phyloP scores from a whole-genome alignment of 1,284 basidiomycete species.

The Trichosporon sp. region DNA sequence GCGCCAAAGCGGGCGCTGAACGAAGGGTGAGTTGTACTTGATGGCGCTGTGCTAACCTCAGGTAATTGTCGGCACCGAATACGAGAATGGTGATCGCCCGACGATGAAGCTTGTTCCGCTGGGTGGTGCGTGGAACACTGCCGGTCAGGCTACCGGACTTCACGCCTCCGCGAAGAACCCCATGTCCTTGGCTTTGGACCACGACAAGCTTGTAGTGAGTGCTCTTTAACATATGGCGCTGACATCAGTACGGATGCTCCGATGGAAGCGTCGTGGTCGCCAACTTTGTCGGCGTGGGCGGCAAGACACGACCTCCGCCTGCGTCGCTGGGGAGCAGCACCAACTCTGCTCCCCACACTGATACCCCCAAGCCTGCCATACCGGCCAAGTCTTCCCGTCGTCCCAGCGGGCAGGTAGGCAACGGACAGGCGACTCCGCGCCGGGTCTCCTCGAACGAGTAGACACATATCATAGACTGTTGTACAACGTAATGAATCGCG shows the following conservation, averaged over 20 bases:
- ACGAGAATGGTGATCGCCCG: slow-evolving; percentile 11
- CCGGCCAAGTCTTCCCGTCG: slow-evolving; percentile 2
- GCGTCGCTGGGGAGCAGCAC: not conserved
- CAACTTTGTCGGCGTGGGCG: slow-evolving; percentile 33
- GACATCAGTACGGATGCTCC: slow-evolving; percentile 46
- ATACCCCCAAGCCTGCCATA: not conserved
- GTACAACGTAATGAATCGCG: slow-evolving; percentile 10
- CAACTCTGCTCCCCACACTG: not conserved
- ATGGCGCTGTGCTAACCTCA: slow-evolving; percentile 8
- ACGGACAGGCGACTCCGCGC: not conserved
- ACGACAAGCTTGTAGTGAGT: slow-evolving; percentile 48
- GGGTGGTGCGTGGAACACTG: slow-evolving; percentile 39
- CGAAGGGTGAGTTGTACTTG: slow-evolving; percentile 43
- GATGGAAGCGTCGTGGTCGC: slow-evolving; percentile 47
- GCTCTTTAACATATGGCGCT: not conserved
- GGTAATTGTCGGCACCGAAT: slow-evolving; percentile 30
- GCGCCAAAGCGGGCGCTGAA: slow-evolving; percentile 52
- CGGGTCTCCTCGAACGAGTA: not conserved
- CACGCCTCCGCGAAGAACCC: slow-evolving; percentile 45
- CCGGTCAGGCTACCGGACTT: slow-evolving; percentile 33
- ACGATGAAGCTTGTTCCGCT: slow-evolving; percentile 39
- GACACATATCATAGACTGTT: slow-evolving; percentile 4
- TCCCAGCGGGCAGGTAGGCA: not conserved
- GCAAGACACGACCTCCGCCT: not conserved
- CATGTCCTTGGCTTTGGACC: slow-evolving; percentile 47